phyloP scores from a whole-genome alignment of 2,329 filamentous ascomycete species.

The Pseudogymnoascus sp. region DNA sequence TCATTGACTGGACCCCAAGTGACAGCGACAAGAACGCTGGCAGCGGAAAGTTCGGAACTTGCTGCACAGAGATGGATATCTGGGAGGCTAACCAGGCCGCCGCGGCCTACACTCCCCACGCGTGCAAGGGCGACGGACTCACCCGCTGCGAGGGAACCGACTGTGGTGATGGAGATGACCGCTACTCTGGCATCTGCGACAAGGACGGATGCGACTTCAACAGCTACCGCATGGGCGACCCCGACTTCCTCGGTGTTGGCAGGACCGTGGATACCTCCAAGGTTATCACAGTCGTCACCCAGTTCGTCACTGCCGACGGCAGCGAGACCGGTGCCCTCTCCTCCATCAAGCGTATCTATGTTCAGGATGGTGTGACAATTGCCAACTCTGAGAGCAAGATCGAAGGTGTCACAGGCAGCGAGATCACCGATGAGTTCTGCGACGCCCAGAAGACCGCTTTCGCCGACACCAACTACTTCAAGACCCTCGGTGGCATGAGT shows the following conservation, averaged over 20 bases:
- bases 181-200: constrained; percentile 50
- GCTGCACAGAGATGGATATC: constrained; percentile 58
- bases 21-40: constrained; percentile 42
- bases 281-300: constrained; percentile 51
- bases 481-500: constrained; percentile 44
- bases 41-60: constrained; percentile 44
- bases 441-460: constrained; percentile 44
- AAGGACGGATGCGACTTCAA: constrained; percentile 57
- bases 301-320: constrained; percentile 42
- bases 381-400: constrained; percentile 38
- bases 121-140: constrained; percentile 38
- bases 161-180: constrained; percentile 27
- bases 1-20: constrained; percentile 40
- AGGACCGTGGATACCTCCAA: constrained; percentile 44
- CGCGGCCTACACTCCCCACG: constrained; percentile 48
- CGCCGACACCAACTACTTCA: constrained; percentile 43
- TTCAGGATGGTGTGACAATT: constrained; percentile 45
- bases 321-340: constrained; percentile 42
- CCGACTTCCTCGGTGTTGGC: constrained; percentile 48
- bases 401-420: constrained; percentile 38
- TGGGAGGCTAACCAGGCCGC: constrained; percentile 53
- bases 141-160: constrained; percentile 39
- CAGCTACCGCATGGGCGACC: constrained; percentile 50
- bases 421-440: constrained; percentile 49
- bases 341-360: constrained; percentile 45